phyloP scores from a whole-genome alignment of 106 monocot genomes.

The Chionographis japonica region DNA sequence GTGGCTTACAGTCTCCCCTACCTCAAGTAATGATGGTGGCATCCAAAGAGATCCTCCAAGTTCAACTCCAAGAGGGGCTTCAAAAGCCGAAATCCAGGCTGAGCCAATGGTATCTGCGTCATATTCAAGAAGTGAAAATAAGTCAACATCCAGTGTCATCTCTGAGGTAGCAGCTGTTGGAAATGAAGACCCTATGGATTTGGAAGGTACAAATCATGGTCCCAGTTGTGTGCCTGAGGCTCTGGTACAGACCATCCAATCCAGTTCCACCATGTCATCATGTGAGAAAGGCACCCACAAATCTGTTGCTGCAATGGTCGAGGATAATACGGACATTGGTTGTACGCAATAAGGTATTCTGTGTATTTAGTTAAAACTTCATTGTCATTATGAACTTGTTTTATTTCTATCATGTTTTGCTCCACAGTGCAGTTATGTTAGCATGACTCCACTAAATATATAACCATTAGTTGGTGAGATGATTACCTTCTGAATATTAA shows the following conservation, averaged over 20 bases:
- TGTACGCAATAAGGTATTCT: slow-evolving; percentile 26
- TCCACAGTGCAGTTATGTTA: no score
- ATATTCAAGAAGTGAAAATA: slow-evolving; percentile 10
- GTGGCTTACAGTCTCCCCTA: slow-evolving; percentile 41
- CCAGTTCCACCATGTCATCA: slow-evolving; percentile 13
- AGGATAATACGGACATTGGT: slow-evolving; percentile 13
- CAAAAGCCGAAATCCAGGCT: not conserved
- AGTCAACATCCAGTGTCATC: slow-evolving; percentile 1
- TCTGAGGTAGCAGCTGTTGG: slow-evolving; percentile 11
- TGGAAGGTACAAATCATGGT: slow-evolving; percentile 12
- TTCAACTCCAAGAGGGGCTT: not conserved
- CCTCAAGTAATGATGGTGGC: slow-evolving; percentile 6
- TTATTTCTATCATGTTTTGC: no score
- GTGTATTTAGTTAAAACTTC: not conserved
- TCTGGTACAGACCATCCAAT: slow-evolving; percentile 4
- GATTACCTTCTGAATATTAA: no score
- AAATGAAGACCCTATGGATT: slow-evolving; percentile 2
- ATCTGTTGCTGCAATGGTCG: slow-evolving; percentile 21
- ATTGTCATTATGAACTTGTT: no score
- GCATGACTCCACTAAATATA: no score
- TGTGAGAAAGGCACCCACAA: slow-evolving; percentile 8
- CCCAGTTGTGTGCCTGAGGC: not conserved
- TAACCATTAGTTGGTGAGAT: no score
- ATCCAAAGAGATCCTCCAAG: slow-evolving; percentile 15
- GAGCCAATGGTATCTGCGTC: slow-evolving; percentile 12